phyloP scores from a whole-genome alignment of 257 asterid genomes.

The Hygrophila difformis region DNA sequence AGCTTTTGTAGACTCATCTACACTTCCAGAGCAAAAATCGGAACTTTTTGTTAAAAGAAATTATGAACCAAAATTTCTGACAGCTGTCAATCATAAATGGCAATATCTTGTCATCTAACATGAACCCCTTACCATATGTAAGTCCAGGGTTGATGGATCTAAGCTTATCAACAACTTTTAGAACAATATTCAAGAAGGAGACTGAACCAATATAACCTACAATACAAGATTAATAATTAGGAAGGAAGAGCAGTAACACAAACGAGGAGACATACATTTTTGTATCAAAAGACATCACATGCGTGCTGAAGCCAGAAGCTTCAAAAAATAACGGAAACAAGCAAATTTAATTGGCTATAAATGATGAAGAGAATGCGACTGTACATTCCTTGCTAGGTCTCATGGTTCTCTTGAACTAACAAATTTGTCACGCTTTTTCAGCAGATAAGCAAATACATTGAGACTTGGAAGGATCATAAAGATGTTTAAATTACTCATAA shows the following conservation, averaged over 20 bases:
- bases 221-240: slow-evolving; percentile 13
- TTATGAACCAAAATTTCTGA: slow-evolving; percentile 3
- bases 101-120: slow-evolving; percentile 4
- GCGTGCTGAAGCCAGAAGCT: slow-evolving; percentile 4
- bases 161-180: slow-evolving; percentile 76
- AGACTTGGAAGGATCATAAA: slow-evolving; percentile 2
- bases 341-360: not conserved
- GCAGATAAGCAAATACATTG: slow-evolving; percentile 1
- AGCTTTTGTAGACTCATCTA: no score
- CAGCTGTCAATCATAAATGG: not conserved
- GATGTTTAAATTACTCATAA: not conserved
- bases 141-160: slow-evolving; percentile 91
- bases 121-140: slow-evolving; percentile 55
- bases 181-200: slow-evolving; percentile 78
- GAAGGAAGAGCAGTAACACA: slow-evolving; percentile 4
- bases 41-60: no score
- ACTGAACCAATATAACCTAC: slow-evolving; percentile 95
- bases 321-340: slow-evolving; percentile 15
- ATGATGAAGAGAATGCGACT: not conserved
- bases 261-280: not conserved
- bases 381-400: slow-evolving; percentile 3
- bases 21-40: no score
- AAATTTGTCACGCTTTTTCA: slow-evolving; percentile 6
- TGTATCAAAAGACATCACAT: slow-evolving; percentile 1
- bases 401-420: not conserved